Conservation (phyloP, 73 alveolate species). For the Blepharisma japonicum region DNA sequence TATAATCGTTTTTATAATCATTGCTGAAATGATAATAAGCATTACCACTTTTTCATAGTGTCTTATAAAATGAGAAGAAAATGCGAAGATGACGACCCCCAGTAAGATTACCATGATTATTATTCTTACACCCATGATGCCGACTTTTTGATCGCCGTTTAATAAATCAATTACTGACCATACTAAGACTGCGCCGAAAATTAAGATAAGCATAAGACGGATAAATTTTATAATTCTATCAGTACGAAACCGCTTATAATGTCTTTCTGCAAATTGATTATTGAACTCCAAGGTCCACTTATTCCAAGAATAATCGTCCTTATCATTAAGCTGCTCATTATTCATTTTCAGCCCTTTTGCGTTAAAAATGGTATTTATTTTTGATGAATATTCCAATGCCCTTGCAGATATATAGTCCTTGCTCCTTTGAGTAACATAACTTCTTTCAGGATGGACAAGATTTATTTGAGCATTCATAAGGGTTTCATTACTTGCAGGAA, state of each 20-base stretch:
- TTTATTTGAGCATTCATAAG: too few species aligned
- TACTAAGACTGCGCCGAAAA: neutral
- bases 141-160: neutral
- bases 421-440: too few species aligned
- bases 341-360: neutral
- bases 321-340: neutral
- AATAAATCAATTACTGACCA: neutral
- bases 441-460: too few species aligned
- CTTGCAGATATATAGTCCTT: too few species aligned
- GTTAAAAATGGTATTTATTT: neutral
- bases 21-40: constrained; percentile 32
- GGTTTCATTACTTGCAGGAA: too few species aligned
- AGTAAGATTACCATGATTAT: neutral
- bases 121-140: neutral
- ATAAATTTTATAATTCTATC: neutral
- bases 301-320: neutral
- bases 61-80: neutral
- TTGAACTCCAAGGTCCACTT: neutral
- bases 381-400: neutral
- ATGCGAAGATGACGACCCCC: neutral
- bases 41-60: neutral
- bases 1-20: neutral
- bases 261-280: neutral
- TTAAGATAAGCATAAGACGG: neutral
- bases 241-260: neutral